A percentile compares a stretch with the other conserved stretches of the same genome.
phyloP scores from a whole-genome alignment of 83 land plant species.

The Picea mariana region DNA sequence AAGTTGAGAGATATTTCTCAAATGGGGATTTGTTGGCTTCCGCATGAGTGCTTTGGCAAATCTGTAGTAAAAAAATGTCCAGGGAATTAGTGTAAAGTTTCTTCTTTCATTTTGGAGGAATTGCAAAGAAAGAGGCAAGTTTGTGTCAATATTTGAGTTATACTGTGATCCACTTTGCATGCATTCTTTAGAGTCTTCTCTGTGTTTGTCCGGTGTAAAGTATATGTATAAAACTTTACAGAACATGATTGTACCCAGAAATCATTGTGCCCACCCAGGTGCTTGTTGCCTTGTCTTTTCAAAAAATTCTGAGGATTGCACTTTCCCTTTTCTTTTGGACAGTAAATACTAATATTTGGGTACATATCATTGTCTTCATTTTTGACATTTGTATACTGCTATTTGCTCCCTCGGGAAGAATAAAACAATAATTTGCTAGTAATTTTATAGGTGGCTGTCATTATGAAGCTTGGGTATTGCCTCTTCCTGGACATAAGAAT shows the following conservation, averaged over 20 bases:
- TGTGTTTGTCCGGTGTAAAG: neutral
- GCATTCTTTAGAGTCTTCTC: neutral
- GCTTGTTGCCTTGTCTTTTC: neutral
- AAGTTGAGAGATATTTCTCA: neutral
- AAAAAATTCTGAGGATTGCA: too few relatives aligned
- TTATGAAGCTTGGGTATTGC: neutral
- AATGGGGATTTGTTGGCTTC: slow-evolving; percentile 1
- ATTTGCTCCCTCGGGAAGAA: neutral
- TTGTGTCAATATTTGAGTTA: neutral
- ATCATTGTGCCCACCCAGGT: neutral
- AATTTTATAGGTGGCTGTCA: neutral
- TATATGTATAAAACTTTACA: neutral
- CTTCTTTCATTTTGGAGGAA: slow-evolving; percentile 12
- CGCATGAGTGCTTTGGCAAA: neutral
- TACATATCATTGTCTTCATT: neutral
- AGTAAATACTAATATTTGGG: too few relatives aligned
- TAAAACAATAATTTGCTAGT: neutral
- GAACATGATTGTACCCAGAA: neutral
- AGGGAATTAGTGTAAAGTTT: slow-evolving; percentile 1
- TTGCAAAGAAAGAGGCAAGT: neutral
- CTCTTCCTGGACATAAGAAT: neutral
- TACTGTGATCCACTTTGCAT: neutral
- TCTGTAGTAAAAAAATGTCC: neutral
- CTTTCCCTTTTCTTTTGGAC: too few relatives aligned
- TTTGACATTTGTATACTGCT: neutral